Evolutionary conservation across 2,329 filamentous ascomycete genomes (phyloP).

Genomic region (Exophiala sp.): DNA sequence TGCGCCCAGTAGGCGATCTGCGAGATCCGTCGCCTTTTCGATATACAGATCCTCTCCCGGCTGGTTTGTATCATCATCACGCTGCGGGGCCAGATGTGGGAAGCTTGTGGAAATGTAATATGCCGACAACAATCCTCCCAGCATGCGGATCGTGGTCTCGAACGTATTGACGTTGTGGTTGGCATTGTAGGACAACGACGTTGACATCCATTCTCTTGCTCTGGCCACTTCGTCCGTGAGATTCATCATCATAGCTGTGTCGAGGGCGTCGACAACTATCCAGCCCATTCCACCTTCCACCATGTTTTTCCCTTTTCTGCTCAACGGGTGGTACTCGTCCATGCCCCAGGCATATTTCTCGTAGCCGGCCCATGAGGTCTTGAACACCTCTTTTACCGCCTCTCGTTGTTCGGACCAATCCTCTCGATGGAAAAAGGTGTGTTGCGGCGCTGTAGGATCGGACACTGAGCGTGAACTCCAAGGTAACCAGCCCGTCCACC

Average conservation of each 20-base stretch:
- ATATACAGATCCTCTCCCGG: conserved; percentile 86
- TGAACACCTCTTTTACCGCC: conserved; percentile 80
- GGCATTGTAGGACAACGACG: conserved; percentile 68
- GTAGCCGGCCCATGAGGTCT: conserved; percentile 88
- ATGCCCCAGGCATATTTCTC: conserved; percentile 89
- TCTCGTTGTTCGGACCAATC: conserved; percentile 76
- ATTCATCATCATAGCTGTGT: conserved; percentile 98
- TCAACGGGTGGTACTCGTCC: conserved; percentile 82
- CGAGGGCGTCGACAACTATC: conserved; percentile 95
- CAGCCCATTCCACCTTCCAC: conserved; percentile 82
- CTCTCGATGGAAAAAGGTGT: conserved; percentile 18
- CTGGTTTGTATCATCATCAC: conserved; percentile 63
- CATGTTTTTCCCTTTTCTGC: conserved; percentile 77
- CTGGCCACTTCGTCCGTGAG: conserved; percentile 76
- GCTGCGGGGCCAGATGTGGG: conserved; percentile 69
- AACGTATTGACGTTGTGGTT: conserved; percentile 96
- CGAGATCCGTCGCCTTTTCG: conserved; percentile 90
- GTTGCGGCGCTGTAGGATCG: conserved; percentile 17
- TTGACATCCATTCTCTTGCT: conserved; percentile 82
- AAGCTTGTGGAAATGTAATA: conserved; percentile 87
- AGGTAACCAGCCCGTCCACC: conserved; percentile 61
- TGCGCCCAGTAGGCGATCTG: conserved; percentile 76
- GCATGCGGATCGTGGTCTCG: conserved; percentile 95
- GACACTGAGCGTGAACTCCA: conserved; percentile 11
- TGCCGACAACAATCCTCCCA: conserved; percentile 84